Base-by-base conservation (phyloP, 768 basidiomycete genomes). In the Russula dissimulans region DNA sequence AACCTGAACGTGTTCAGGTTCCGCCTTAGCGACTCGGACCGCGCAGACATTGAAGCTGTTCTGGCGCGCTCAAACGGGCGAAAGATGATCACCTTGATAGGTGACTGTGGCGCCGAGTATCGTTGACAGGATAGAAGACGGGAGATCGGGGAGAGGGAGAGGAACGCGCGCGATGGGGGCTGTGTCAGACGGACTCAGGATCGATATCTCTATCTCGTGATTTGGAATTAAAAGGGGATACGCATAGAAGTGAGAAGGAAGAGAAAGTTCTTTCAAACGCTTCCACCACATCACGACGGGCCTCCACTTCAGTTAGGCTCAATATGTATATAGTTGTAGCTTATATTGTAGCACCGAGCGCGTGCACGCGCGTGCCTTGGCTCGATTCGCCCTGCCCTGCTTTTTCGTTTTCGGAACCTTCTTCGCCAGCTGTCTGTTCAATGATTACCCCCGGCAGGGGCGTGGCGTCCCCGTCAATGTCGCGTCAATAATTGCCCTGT, bases 41-140 rank as follows among this genome's bases (percentile, higher is more conserved):
- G 79, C 45, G 69, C 71, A 9, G 78, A 72, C n/a, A 87, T 92
- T 63, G 84, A 87, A 59, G 73, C 70, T 1, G 81, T 91, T 29
- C 71, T 91, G 12, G 74, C 70, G 3, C 78, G 74, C 45, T 89
- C 86, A n/a, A 80, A 82, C 41, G 81, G 85, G 4, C 73, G 81
- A 45, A 77, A 69, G 26, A 77, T 91, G 69, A 86, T 89, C 56
- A 79, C 76, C 5, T 76, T 77, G 31, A 84, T 92, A 61, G 89
- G 89, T 10, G 90, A 92, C 70, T 92, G 90, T 69, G 89, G 90
- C 42, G 83, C 85, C 5, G 89, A 92, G 74, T 92, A 92, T 73
- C 85, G 90, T 57, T 62, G 51, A 62, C 22, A 47, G 31, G 22
- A 1, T 32, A n/a, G 17, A 14, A 46, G 26, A 54, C 22, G 22